Conservation (phyloP, 2,329 filamentous ascomycete species). For the Colletotrichum phormii region DNA sequence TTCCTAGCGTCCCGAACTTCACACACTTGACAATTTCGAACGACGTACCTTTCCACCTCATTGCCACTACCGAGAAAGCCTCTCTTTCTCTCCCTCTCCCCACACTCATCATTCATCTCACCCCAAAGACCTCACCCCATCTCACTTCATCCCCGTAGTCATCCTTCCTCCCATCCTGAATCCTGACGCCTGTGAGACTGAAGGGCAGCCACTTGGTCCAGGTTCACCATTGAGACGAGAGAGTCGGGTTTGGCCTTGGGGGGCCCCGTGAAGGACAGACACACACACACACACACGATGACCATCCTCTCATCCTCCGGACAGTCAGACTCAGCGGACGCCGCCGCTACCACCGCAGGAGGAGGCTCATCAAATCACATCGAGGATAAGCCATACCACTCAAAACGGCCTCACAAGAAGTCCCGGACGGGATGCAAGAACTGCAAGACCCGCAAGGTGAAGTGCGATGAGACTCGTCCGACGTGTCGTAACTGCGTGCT, state of each 20-base stretch:
- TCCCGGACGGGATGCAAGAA: constrained; percentile 64
- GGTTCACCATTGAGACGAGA: background rate
- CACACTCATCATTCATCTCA: background rate
- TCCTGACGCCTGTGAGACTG: background rate
- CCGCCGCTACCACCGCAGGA: background rate
- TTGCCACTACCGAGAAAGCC: constrained; percentile 6
- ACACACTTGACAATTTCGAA: background rate
- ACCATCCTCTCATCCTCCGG: constrained; percentile 19
- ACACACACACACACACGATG: constrained; percentile 10
- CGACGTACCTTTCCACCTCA: background rate
- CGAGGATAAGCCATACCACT: constrained; percentile 47
- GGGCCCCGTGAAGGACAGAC: constrained; percentile 9
- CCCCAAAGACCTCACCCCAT: background rate
- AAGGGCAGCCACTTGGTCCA: background rate
- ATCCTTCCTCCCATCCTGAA: background rate
- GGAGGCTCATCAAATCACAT: background rate
- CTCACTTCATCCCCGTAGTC: background rate
- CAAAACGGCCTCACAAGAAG: constrained; percentile 67
- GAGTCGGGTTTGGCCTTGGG: background rate
- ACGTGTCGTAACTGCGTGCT: constrained; percentile 61
- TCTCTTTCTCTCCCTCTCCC: background rate
- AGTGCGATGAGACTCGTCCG: constrained; percentile 65
- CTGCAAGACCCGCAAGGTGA: constrained; percentile 67
- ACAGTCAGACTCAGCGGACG: constrained; percentile 1
- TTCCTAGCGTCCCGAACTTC: constrained; percentile 13